Conservation (phyloP, 73 alveolate species). For the Urostyla sp. region DNA sequence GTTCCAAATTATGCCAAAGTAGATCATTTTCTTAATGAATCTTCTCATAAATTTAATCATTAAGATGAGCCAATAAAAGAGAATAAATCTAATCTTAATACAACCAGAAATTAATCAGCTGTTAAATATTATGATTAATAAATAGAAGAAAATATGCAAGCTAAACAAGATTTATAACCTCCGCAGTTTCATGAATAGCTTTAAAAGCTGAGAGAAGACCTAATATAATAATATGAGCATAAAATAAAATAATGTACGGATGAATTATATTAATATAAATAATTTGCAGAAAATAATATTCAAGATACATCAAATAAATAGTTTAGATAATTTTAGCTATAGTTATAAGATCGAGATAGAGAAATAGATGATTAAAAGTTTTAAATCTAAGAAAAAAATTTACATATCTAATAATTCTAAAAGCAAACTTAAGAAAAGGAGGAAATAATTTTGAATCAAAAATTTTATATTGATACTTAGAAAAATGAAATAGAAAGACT, state of each 20-base stretch:
- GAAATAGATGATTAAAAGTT: too few relatives aligned
- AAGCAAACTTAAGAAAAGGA: slow-evolving; percentile 35
- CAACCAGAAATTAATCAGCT: background rate
- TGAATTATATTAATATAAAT: slow-evolving; percentile 17
- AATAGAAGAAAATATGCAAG: background rate
- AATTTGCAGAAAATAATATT: too few relatives aligned
- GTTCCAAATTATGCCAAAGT: slow-evolving; percentile 39
- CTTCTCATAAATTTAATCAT: too few relatives aligned
- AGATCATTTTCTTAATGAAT: slow-evolving; percentile 44
- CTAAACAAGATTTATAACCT: background rate
- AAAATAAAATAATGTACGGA: background rate
- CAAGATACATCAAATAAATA: too few relatives aligned
- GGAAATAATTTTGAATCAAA: slow-evolving; percentile 2
- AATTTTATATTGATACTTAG: background rate
- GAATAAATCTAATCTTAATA: background rate
- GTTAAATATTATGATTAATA: background rate
- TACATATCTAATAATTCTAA: too few relatives aligned
- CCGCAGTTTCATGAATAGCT: slow-evolving; percentile 43
- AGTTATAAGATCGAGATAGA: too few relatives aligned
- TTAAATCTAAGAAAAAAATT: too few relatives aligned
- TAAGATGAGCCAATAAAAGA: background rate
- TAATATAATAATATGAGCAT: slow-evolving; percentile 19
- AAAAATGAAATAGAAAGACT: background rate
- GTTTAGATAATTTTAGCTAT: too few relatives aligned
- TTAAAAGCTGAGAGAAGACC: slow-evolving; percentile 21